phyloP scores from a whole-genome alignment of 768 basidiomycete species.

The Boletus coccyginus region DNA sequence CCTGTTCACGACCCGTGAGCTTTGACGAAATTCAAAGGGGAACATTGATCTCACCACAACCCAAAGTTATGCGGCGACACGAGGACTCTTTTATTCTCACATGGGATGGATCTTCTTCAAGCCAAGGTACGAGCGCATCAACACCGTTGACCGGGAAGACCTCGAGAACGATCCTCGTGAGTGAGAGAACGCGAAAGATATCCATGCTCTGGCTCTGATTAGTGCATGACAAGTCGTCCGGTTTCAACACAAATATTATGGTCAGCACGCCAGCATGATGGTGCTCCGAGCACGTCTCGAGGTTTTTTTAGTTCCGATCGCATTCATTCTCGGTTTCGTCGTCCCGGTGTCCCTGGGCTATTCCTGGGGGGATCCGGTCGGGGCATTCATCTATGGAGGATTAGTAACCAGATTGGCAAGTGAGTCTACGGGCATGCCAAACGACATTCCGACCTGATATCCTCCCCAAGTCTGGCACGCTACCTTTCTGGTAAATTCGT shows the following conservation, averaged over 20 bases:
- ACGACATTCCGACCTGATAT: background rate
- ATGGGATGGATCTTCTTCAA: constrained; percentile 15
- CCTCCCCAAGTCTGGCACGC: constrained; percentile 5
- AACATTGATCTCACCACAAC: background rate
- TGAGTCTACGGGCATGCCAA: background rate
- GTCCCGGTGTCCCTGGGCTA: constrained; percentile 1
- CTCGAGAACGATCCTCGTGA: constrained; percentile 6
- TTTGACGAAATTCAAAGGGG: background rate
- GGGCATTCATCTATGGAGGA: constrained; percentile 9
- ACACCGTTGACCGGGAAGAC: constrained; percentile 6
- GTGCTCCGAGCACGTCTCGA: background rate
- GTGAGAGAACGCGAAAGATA: background rate
- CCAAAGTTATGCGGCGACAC: constrained; percentile 9
- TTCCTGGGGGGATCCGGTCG: constrained; percentile 9
- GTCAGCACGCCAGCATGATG: background rate
- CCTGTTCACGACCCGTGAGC: constrained; percentile 12
- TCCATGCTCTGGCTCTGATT: background rate
- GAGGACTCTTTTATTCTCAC: constrained; percentile 9
- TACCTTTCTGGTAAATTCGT: constrained; percentile 11
- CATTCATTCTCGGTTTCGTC: constrained; percentile 1
- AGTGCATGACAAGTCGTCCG: constrained; percentile 1
- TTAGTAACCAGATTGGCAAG: constrained; percentile 9
- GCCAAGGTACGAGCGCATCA: constrained; percentile 6
- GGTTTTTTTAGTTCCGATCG: constrained; percentile 7
- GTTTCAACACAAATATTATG: constrained; percentile 10